Percentiles rank a stretch among this genome's conserved stretches.
phyloP scores from a whole-genome alignment of 2,329 filamentous ascomycete species.

The Leptographium galeiforme region DNA sequence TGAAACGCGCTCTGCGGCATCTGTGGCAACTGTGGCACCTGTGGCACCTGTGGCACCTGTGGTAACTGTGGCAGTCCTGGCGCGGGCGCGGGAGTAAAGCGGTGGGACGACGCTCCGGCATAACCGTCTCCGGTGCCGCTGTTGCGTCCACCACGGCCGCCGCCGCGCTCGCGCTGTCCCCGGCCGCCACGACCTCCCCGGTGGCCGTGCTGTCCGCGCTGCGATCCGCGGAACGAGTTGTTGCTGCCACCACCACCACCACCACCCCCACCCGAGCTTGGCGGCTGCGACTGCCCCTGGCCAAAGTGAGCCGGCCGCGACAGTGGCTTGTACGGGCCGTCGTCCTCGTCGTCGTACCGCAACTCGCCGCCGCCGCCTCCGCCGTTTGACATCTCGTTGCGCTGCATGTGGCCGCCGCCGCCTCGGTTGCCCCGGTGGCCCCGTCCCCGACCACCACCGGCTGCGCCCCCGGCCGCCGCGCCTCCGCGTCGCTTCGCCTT shows the following conservation, averaged over 20 bases:
- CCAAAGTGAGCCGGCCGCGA: constrained; percentile 53
- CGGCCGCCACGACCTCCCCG: constrained; percentile 36
- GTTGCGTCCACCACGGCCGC: constrained; percentile 23
- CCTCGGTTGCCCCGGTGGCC: not conserved
- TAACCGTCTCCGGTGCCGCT: not conserved
- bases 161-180: constrained; percentile 22
- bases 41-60: not conserved
- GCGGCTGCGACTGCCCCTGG: constrained; percentile 26
- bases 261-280: constrained; percentile 3
- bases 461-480: constrained; percentile 28
- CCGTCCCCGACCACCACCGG: constrained; percentile 23
- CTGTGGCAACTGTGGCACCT: not conserved
- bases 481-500: constrained; percentile 51
- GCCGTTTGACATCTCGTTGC: constrained; percentile 22
- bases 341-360: constrained; percentile 55
- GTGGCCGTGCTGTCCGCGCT: not conserved
- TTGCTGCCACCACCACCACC: constrained; percentile 12
- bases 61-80: not conserved
- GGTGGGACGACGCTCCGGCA: no score
- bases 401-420: constrained; percentile 17
- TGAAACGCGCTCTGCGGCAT: not conserved
- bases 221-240: not conserved
- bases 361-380: constrained; percentile 29
- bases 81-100: not conserved
- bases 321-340: constrained; percentile 60